Evolutionary conservation across 169 alveolate species (phyloP).

Genomic region (Perkinsus olseni): DNA sequence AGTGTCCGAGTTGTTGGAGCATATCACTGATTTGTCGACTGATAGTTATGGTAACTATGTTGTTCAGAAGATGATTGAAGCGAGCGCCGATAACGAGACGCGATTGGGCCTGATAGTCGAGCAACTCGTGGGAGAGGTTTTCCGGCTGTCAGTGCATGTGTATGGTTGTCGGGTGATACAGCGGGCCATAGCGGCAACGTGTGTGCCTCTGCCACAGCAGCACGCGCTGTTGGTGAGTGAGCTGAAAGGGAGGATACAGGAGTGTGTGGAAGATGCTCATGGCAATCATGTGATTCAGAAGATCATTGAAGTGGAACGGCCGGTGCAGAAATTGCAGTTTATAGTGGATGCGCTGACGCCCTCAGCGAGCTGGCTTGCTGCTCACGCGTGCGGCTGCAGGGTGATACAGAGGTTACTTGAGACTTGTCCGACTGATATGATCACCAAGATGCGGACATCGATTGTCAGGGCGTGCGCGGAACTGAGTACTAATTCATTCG

Average conservation of each 20-base stretch:
- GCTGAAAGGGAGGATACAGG: conserved; percentile 32
- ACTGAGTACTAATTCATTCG: conserved; percentile 49
- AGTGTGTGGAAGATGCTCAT: conserved; percentile 56
- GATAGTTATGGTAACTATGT: conserved; percentile 11
- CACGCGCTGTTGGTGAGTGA: conserved; percentile 39
- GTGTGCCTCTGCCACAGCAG: conserved; percentile 18
- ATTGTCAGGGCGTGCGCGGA: conserved; percentile 37
- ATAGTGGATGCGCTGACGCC: conserved; percentile 36
- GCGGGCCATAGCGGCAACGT: conserved; percentile 47
- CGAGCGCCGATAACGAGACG: conserved; percentile 30
- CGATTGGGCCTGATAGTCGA: conserved; percentile 18
- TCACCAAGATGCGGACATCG: conserved; percentile 18
- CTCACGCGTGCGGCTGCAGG: conserved; percentile 70
- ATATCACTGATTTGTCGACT: conserved; percentile 1
- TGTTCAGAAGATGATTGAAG: conserved; percentile 23
- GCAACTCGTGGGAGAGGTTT: conserved; percentile 39
- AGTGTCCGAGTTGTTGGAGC: background rate
- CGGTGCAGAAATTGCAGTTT: conserved; percentile 32
- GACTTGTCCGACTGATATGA: conserved; percentile 13
- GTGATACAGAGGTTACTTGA: conserved; percentile 57
- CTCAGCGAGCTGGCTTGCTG: conserved; percentile 24
- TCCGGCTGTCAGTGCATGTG: conserved; percentile 46
- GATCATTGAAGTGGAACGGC: conserved; percentile 44
- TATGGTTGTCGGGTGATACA: conserved; percentile 70
- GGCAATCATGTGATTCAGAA: conserved; percentile 69